Evolutionary conservation across 2,329 filamentous ascomycete genomes (phyloP).

Genomic region (Ceratocystis diversiconidia): DNA sequence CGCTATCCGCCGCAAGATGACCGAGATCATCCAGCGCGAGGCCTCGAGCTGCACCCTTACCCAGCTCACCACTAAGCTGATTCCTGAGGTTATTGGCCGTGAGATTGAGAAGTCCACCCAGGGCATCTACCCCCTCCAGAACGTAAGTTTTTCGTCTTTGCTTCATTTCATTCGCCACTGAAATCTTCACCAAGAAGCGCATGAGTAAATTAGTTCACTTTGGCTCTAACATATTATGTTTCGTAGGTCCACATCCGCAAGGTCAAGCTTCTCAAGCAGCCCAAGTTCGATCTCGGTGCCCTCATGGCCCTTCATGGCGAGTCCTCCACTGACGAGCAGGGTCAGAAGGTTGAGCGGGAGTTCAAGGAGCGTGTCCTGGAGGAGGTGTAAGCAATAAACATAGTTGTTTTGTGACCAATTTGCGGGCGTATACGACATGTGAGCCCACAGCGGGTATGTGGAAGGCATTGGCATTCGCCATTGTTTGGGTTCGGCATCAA

Average conservation of each 20-base stretch:
- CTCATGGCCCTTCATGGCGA: conserved; percentile 96
- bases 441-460: conserved; percentile 17
- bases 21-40: conserved; percentile 95
- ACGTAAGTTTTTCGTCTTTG: conserved; percentile 46
- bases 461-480: conserved; percentile 14
- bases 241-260: conserved; percentile 95
- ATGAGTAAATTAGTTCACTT: neutral
- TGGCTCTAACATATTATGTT: conserved; percentile 24
- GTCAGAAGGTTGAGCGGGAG: conserved; percentile 97
- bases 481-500: conserved; percentile 17
- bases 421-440: conserved; percentile 16
- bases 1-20: conserved; percentile 99
- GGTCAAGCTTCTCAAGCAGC: conserved; percentile 97
- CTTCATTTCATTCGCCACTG: neutral
- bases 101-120: conserved; percentile 99
- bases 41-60: conserved; percentile 85
- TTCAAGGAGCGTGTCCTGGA: conserved; percentile 98
- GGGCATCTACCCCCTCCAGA: conserved; percentile 99
- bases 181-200: neutral
- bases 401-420: conserved; percentile 19
- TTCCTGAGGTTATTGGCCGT: conserved; percentile 97
- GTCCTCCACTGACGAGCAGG: conserved; percentile 87
- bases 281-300: conserved; percentile 97
- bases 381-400: conserved; percentile 56
- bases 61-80: conserved; percentile 96